A percentile compares a stretch with the other conserved stretches of the same genome.
These are phyloP conservation scores for Sporobolus alterniflorus DNA, from an alignment of 202 grass and related monocot species.

Conservation along the genomic window DNA sequence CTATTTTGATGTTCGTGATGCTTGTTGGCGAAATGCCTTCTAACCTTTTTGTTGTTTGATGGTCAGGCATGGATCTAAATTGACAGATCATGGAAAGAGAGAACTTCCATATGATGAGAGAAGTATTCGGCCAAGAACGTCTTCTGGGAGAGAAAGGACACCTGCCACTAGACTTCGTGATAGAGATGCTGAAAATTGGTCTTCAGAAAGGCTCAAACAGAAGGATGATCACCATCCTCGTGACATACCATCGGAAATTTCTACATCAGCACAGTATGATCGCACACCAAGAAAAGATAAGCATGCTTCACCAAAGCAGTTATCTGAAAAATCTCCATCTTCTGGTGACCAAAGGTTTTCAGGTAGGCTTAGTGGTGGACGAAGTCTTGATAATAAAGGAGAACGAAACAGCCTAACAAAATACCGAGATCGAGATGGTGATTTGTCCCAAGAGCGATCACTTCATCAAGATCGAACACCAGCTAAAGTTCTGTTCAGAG, in stretches of 20 bases:
- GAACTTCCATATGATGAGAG: conserved; percentile 69
- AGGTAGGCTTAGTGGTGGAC: conserved; percentile 58
- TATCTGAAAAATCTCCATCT: not conserved
- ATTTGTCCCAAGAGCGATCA: conserved; percentile 52
- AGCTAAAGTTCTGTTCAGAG: conserved; percentile 59
- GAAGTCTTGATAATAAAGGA: conserved; percentile 65
- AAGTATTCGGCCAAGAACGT: conserved; percentile 58
- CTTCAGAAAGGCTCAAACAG: conserved; percentile 60
- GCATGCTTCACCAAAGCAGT: conserved; percentile 67
- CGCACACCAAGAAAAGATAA: conserved; percentile 77
- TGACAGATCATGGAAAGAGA: conserved; percentile 71
- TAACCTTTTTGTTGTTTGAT: conserved; percentile 27
- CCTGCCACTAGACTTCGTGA: conserved; percentile 14
- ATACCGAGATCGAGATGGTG: conserved; percentile 85
- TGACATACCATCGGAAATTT: conserved; percentile 62
- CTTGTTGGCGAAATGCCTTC: conserved; percentile 20
- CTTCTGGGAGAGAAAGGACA: conserved; percentile 69
- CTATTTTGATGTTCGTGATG: conserved; percentile 10
- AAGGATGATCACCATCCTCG: conserved; percentile 64
- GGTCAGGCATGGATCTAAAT: conserved; percentile 78
- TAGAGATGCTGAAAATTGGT: conserved; percentile 57
- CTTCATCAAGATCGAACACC: conserved; percentile 63
- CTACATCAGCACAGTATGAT: conserved; percentile 61
- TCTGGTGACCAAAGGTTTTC: conserved; percentile 74
- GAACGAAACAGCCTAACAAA: conserved; percentile 59